Evolutionary conservation across 805 yeast species (phyloP).

Genomic region (Cyberlindnera samutprakarnensis): DNA sequence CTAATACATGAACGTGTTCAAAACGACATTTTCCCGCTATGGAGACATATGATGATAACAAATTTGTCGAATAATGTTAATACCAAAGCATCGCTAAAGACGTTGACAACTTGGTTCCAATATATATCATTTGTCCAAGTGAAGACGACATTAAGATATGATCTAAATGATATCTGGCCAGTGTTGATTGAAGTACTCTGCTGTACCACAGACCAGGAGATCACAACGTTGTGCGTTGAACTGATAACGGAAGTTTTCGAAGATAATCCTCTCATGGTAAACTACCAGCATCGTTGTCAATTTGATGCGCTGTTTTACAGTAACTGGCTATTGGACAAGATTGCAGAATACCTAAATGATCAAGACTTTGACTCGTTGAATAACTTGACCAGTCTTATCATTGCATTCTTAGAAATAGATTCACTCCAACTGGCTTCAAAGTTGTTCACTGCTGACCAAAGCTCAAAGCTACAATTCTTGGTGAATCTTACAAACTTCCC

Average conservation of each 20-base stretch:
- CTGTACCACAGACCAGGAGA: too few species aligned
- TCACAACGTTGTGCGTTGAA: too few species aligned
- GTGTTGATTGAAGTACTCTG: too few species aligned
- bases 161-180: conserved; percentile 15
- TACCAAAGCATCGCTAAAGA: too few species aligned
- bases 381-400: conserved; percentile 37
- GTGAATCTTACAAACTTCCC: conserved; percentile 49
- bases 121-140: conserved; percentile 31
- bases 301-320: conserved; percentile 30
- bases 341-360: conserved; percentile 26
- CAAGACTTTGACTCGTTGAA: conserved; percentile 31
- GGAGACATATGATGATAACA: conserved; percentile 17
- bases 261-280: conserved; percentile 22
- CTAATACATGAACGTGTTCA: conserved; percentile 33
- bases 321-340: conserved; percentile 37
- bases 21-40: conserved; percentile 25
- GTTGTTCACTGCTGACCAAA: conserved; percentile 26
- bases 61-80: too few species aligned
- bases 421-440: conserved; percentile 33
- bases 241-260: conserved; percentile 18
- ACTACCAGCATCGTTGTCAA: conserved; percentile 11
- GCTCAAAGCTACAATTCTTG: conserved; percentile 39
- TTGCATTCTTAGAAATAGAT: conserved; percentile 41
- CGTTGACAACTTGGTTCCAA: conserved; percentile 30
- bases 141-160: conserved; percentile 17